Evolutionary conservation across 345 rosid genomes (phyloP), one percentile per base, ranked within the genome.

Genomic region (Microthlaspi erraticum): DNA sequence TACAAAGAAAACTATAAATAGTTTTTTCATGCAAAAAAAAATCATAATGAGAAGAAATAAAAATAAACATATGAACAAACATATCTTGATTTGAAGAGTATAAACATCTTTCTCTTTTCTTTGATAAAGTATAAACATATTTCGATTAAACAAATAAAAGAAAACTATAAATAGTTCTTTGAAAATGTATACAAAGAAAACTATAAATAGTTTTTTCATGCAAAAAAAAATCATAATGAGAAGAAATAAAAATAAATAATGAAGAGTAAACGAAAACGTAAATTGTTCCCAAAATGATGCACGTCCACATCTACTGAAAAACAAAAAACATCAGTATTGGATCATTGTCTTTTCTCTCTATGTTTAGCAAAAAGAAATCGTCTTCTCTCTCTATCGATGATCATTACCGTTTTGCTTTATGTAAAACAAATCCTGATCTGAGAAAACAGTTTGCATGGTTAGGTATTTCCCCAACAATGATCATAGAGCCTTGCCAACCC

Each of bases 381-480:
- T 26, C 3, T 26, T 26, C 29, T 1, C 42, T 50, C 37, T 46
- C 13, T 13, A 19, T 50, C 39, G 20, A 69, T 44, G 54, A 62
- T n/a, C 64, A 56, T 14, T 16, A 2, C 14, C 10, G 46, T 62
- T 55, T 31, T 55, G 53, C n/a, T 63, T 38, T 62, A 46, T n/a
- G 14, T 45, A 1, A 34, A 55, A 16, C 37, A 56, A 14, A 57
- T 34, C n/a, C 3, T 41, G 56, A 11, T 64, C 48, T 14, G 23
- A 52, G 20, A 50, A 7, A 66, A 52, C 9, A 45, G 60, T 51
- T 51, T 58, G 68, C 61, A 71, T 71, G 80, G 80, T 77, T 58
- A 71, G 80, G 73, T 44, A 9, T 36, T 52, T 77, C 20, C 80
- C 80, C 1, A 59, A 14, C 56, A 34, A 64, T 66, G 68, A n/a